A percentile compares a stretch with the other conserved stretches of the same genome.
These are phyloP conservation scores for Pyrus hybrid DNA, from an alignment of 331 rosid species.

Conservation along the genomic window DNA sequence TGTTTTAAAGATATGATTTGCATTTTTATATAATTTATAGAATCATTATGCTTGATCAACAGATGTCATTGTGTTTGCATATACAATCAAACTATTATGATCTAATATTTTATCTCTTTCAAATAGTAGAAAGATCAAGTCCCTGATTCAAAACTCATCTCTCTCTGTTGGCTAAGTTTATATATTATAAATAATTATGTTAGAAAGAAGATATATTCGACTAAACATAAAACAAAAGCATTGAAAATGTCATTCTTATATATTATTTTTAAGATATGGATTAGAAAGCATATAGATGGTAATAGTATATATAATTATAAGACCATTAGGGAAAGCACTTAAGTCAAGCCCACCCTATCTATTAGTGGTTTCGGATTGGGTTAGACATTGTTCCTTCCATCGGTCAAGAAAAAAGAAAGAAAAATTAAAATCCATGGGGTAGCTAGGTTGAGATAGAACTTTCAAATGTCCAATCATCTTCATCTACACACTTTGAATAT, in stretches of 20 bases:
- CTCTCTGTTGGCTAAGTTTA: not conserved
- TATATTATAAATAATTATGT: not conserved
- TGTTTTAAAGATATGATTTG: too few species aligned
- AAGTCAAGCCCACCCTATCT: not conserved
- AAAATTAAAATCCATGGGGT: not conserved
- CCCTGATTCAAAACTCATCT: not conserved
- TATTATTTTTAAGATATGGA: not conserved
- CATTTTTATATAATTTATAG: too few species aligned
- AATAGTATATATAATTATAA: not conserved
- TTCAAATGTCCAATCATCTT: slow-evolving; percentile 4
- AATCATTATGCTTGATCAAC: too few species aligned
- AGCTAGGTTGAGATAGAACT: not conserved
- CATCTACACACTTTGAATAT: not conserved
- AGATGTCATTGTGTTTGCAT: too few species aligned
- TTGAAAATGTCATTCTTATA: not conserved
- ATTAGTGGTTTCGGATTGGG: not conserved
- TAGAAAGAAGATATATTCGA: not conserved
- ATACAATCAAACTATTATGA: too few species aligned
- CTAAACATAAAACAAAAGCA: not conserved
- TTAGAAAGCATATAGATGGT: not conserved
- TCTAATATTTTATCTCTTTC: too few species aligned
- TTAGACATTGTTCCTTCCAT: not conserved
- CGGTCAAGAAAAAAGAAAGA: not conserved
- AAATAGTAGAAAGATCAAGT: too few species aligned
- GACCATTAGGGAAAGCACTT: not conserved